Base-by-base conservation (phyloP, 768 basidiomycete species). In the Bullera alba region DNA sequence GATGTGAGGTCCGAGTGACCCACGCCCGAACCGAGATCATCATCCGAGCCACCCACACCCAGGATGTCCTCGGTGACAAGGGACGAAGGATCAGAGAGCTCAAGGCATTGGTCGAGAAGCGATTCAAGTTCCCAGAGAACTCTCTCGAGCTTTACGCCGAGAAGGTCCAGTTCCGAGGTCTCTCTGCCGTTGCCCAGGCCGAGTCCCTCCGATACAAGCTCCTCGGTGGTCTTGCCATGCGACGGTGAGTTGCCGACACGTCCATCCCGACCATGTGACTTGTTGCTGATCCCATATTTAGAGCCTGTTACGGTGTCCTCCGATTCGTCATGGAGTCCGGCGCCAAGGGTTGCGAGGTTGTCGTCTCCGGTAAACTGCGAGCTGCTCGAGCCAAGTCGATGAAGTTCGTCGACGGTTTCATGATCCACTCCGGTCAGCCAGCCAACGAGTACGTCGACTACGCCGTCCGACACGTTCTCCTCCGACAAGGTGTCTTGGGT, bases 261-360 rank as follows among this genome's bases (percentile, higher is more conserved):
- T 30, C 17, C 30, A 26, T 5, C 17, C 14, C 23, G 19, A 21
- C 29, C 29, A 19, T 27, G 35, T 47, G 22, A 21, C 37, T 16
- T 21, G 51, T n/a, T n/a, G n/a, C n/a, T n/a, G n/a, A n/a, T n/a
- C n/a, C 28, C 48, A 41, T 41, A 6, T 30, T n/a, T 60, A 90
- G 88, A 70, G 90, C 90, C 42, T 96, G 93, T 79, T 99, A 97
- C 75, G 95, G 95, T 85, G 95, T 99, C 69, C 90, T 99, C 71
- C 90, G 95, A 71, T 99, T 96, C 79, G 91, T 99, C 65, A 99
- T 99, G 95, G 95, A 99, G 78, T 96, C 93, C 52, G 88, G 88
- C 65, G 95, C 95, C 62, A 99, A 99, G 79, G 95, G 95, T 75
- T 96, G 92, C 72, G 95, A 99, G 76, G 95, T 99, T 58, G 89